Base-by-base conservation (phyloP, 2,329 filamentous ascomycete genomes). In the Xylariaceae sp. region DNA sequence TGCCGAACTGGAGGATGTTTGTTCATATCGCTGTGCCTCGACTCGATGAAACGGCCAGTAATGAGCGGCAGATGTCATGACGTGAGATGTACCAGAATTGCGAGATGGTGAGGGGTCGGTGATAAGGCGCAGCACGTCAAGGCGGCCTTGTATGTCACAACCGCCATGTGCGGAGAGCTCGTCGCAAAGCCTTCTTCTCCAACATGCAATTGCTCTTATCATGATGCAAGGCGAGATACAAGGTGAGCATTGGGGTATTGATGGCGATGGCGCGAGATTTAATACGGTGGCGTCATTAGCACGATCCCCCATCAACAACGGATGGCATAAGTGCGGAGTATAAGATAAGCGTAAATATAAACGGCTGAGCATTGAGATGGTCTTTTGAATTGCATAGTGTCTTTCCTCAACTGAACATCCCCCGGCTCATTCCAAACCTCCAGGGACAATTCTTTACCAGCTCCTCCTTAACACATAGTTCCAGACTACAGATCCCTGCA, bases 141-240 rank as follows among this genome's bases (percentile, higher is more conserved):
- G 47, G 36, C 39, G 34, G 44, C 42, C 22, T 19, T 40, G 47
- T 22, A 58, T 58, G 44, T 56, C 54, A 53, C 51, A 55, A 58
- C 55, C 47, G 37, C 49, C 40, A 39, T 20, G 14, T 22, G 12
- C 35, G 16, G 22, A 37, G 21, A 36, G 23, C 48, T 51, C 49
- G 46, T 53, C 55, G 47, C 55, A 57, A 40, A n/a, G n/a, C 32
- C 48, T 42, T 34, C 40, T 49, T 43, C 42, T 37, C 43, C 41
- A 27, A 44, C 21, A 42, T 35, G 17, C n/a, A n/a, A n/a, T n/a
- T 35, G 29, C 27, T 40, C 34, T 32, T 36, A 41, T 45, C 45
- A 35, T 45, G 40, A 14, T 41, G 25, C 32, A 23, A 42, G 42
- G 44, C 5, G 45, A 38, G 38, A 49, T 39, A 37, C 47, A 37